Base-by-base conservation (phyloP, 192 early-diverging fungal species). In the Cetraspora pellucida region DNA sequence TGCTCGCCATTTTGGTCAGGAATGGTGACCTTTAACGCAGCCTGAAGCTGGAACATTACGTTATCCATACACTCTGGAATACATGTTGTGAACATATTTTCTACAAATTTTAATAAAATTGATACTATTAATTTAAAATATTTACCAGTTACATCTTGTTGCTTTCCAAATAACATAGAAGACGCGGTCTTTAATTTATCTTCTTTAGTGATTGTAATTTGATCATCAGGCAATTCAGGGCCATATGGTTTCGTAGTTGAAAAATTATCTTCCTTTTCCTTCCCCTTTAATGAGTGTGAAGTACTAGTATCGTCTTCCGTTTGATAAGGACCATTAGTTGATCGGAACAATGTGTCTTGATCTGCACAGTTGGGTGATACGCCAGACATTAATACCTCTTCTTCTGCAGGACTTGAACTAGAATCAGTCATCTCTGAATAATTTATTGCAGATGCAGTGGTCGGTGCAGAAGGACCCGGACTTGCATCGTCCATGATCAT, bases 91-190 rank as follows among this genome's bases (percentile, higher is more conserved):
- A 10, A 16, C 43, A 44, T n/a, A 21, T 43, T 6, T 44, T 43
- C 19, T 44, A 8, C 10, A 9, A 19, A 2, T 21, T 30, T 2
- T 9, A 27, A 14, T 46, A 21, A 9, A 13, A 2, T 58, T 0
- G 23, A 17, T 16, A 14, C 25, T 23, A 3, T 5, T 2, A 14
- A 27, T 1, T 16, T 57, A 59, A 17, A 60, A 58, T 6, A 59
- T 19, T 44, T 79, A 86, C 87, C 87, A 28, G 89, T 88, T 0
- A 94, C 89, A 79, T 94, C 93, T 67, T 94, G 93, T 75, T 93
- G 91, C 31, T 85, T 84, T 10, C 83, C 83, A 79, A 88, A 83
- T 73, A 82, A 65, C 78, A 85, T 85, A 2, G 70, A 21, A 46
- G 74, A 63, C 1, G 37, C 45, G 2, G 43, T 21, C 21, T 43